A percentile compares a stretch with the other conserved stretches of the same genome.
phyloP scores from a whole-genome alignment of 2,329 filamentous ascomycete species.

The Xylaria sp. region DNA sequence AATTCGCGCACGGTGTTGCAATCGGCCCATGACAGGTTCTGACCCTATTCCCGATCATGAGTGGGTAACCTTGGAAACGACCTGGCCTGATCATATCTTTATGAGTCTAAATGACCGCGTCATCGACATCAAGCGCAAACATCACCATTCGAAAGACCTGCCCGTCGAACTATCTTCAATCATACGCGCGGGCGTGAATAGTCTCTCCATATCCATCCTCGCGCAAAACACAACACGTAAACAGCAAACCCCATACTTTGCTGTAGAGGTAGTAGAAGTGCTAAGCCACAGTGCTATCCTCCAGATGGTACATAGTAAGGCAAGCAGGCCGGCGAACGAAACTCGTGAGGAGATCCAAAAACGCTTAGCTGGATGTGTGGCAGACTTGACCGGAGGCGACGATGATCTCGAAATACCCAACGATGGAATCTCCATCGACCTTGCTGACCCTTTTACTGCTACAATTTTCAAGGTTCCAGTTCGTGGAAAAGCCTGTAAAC shows the following conservation, averaged over 20 bases:
- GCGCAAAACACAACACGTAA: conserved; percentile 33
- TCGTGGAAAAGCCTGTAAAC: conserved; percentile 74
- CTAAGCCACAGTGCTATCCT: conserved; percentile 59
- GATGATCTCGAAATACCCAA: conserved; percentile 73
- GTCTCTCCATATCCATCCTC: conserved; percentile 63
- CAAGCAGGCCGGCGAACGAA: conserved; percentile 56
- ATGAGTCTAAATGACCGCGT: conserved; percentile 73
- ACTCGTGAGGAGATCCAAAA: conserved; percentile 68
- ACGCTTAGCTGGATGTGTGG: conserved; percentile 52
- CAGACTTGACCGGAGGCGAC: conserved; percentile 56
- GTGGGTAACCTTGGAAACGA: conserved; percentile 73
- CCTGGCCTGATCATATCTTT: conserved; percentile 78
- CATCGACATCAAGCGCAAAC: conserved; percentile 70
- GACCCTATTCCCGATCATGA: conserved; percentile 55
- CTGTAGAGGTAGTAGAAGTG: conserved; percentile 75
- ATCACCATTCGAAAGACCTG: conserved; percentile 79
- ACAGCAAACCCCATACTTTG: conserved; percentile 66
- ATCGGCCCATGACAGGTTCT: conserved; percentile 36
- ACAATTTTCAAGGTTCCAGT: conserved; percentile 76
- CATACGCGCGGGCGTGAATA: conserved; percentile 70
- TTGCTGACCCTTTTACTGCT: conserved; percentile 75
- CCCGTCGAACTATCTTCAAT: conserved; percentile 77
- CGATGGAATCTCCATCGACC: conserved; percentile 68
- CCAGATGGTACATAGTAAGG: conserved; percentile 51
- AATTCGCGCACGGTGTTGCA: conserved; percentile 76